These are phyloP conservation scores for Erysimum cheiri DNA, from an alignment of 441 rosid genomes.

Conservation along the genomic window DNA sequence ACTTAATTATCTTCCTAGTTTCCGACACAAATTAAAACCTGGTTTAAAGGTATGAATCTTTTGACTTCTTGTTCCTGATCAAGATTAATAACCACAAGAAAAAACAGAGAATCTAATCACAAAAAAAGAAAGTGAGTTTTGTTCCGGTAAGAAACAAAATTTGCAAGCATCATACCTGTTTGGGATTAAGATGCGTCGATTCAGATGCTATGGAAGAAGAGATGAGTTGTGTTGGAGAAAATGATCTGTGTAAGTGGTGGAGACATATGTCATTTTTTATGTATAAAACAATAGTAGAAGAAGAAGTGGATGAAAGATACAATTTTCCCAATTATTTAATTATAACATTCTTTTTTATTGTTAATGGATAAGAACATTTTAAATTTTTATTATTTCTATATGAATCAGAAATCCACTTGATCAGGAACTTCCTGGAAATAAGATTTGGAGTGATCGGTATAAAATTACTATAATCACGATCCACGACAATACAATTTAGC, in stretches of 20 bases:
- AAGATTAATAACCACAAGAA: slow-evolving; percentile 5
- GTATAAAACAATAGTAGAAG: slow-evolving; percentile 21
- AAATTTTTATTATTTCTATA: neutral
- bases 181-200: slow-evolving; percentile 25
- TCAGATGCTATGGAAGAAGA: slow-evolving; percentile 25
- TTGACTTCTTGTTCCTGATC: slow-evolving; percentile 15
- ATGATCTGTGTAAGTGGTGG: slow-evolving; percentile 36
- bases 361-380: too few relatives aligned
- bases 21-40: neutral
- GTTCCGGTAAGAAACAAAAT: slow-evolving; percentile 11
- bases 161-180: slow-evolving; percentile 33
- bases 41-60: slow-evolving; percentile 2
- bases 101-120: slow-evolving; percentile 34
- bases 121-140: neutral
- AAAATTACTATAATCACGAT: neutral
- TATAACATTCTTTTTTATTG: too few relatives aligned
- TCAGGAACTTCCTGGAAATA: slow-evolving; percentile 6
- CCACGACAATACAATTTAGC: neutral
- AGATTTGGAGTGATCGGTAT: too few relatives aligned
- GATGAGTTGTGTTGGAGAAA: slow-evolving; percentile 20
- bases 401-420: slow-evolving; percentile 38
- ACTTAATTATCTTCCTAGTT: slow-evolving; percentile 1
- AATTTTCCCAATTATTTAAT: neutral
- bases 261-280: neutral
- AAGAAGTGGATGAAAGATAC: slow-evolving; percentile 26